Evolutionary conservation across 495 filamentous ascomycete genomes (phyloP), one percentile per base, ranked within the genome.

Genomic region (Xylaria bambusicola): DNA sequence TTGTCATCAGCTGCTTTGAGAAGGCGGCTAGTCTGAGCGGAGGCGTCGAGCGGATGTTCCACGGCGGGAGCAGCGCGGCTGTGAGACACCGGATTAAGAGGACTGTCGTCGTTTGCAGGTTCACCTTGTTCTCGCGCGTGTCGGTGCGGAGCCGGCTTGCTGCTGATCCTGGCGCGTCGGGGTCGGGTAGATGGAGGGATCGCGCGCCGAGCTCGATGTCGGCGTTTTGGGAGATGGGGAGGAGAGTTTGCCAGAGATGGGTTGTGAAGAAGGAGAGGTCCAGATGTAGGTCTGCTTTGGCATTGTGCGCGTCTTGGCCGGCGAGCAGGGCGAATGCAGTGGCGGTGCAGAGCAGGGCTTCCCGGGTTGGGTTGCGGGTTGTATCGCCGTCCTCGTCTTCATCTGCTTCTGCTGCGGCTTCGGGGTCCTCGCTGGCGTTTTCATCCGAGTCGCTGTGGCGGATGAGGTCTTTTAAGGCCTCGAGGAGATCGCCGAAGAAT

Each of bases 401-500:
- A 13, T 80, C 74, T 1, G 71, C 71, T 18, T 74, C 69, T 15
- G 68, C 74, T 1, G 52, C 69, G 21, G 63, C 57, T 18, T 84
- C 75, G 1, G 75, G 73, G 9, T 75, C 76, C 15, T 77, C 67
- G 2, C 67, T 62, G 17, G 59, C 71, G 24, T 80, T 73, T 31
- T 80, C 75, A 36, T 52, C 48, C n/a, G 66, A 51, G 18, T 76
- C 71, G 40, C 89, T 85, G 58, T 89, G 81, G 9, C 79, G 80
- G 62, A 97, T 93, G 12, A 98, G 81, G 56, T 97, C 95, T 70
- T 94, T 94, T 26, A 98, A 78, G 7, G 91, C 92, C 67, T 97
- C 95, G 18, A 98, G 85, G 35, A 98, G 68, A 71, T 97, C 94
- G 20, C 94, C 94, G 71, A 98, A 98, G 79, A 98, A 97, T 68